Evolutionary conservation across 164 flowering plant species (phyloP).

Genomic region (Vitis cinerea): DNA sequence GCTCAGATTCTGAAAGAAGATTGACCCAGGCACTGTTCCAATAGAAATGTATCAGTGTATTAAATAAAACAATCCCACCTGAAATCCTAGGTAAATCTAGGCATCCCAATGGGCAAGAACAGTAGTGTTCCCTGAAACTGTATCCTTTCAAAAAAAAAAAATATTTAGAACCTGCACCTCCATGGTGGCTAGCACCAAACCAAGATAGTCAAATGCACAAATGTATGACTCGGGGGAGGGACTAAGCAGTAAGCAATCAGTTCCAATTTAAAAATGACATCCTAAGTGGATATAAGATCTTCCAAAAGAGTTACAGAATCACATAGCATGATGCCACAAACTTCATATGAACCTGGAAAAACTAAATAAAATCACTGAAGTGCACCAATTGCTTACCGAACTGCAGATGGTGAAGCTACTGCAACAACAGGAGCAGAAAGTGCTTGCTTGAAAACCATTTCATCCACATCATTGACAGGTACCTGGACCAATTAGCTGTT

Average conservation of each 20-base stretch:
- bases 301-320: background rate
- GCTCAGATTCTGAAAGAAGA: constrained; percentile 45
- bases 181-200: background rate
- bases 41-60: constrained; percentile 3
- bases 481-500: constrained; percentile 37
- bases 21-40: constrained; percentile 78
- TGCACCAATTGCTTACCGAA: constrained; percentile 40
- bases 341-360: background rate
- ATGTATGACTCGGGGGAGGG: background rate
- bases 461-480: constrained; percentile 69
- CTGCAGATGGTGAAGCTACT: constrained; percentile 92
- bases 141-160: too few relatives aligned
- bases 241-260: background rate
- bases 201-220: background rate
- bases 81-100: background rate
- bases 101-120: background rate
- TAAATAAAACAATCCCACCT: background rate
- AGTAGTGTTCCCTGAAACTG: too few relatives aligned
- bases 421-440: constrained; percentile 78
- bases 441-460: constrained; percentile 51
- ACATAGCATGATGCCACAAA: background rate
- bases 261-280: too few relatives aligned
- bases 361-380: background rate
- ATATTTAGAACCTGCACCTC: too few relatives aligned
- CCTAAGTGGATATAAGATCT: too few relatives aligned